phyloP scores from a whole-genome alignment of 306 rosid genomes.

The Amphicarpaea edgeworthii region DNA sequence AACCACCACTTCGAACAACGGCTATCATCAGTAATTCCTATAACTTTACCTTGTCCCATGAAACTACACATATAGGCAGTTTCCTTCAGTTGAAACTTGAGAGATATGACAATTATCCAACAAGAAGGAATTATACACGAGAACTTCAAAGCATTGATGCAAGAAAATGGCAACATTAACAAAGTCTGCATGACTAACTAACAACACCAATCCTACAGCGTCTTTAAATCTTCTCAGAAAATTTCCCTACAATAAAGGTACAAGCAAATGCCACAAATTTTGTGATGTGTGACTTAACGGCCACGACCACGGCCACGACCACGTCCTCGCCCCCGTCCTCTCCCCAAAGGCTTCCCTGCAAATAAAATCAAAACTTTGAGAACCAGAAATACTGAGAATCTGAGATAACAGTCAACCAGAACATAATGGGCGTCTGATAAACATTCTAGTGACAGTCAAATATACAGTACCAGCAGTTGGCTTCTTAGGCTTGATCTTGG shows the following conservation, averaged over 20 bases:
- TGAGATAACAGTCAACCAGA: neutral
- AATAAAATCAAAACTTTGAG: constrained; percentile 28
- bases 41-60: constrained; percentile 5
- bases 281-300: constrained; percentile 51
- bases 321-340: constrained; percentile 87
- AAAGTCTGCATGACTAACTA: constrained; percentile 40
- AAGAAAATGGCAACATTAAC: constrained; percentile 42
- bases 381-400: constrained; percentile 14
- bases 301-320: constrained; percentile 92
- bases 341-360: constrained; percentile 83
- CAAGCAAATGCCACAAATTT: constrained; percentile 56
- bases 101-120: constrained; percentile 12
- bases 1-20: neutral
- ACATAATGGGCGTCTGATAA: neutral
- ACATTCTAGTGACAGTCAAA: constrained; percentile 2
- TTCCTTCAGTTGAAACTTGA: neutral
- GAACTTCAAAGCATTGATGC: constrained; percentile 34
- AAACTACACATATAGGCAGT: constrained; percentile 5
- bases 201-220: constrained; percentile 43
- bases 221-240: constrained; percentile 49
- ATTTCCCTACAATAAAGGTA: constrained; percentile 57
- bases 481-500: constrained; percentile 95
- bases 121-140: constrained; percentile 29
- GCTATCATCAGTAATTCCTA: neutral
- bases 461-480: constrained; percentile 82